Percentiles rank a stretch among this genome's conserved stretches.
These are phyloP conservation scores for Aurifilum marmelostoma DNA, from an alignment of 2,329 filamentous ascomycete genomes.

Conservation along the genomic window DNA sequence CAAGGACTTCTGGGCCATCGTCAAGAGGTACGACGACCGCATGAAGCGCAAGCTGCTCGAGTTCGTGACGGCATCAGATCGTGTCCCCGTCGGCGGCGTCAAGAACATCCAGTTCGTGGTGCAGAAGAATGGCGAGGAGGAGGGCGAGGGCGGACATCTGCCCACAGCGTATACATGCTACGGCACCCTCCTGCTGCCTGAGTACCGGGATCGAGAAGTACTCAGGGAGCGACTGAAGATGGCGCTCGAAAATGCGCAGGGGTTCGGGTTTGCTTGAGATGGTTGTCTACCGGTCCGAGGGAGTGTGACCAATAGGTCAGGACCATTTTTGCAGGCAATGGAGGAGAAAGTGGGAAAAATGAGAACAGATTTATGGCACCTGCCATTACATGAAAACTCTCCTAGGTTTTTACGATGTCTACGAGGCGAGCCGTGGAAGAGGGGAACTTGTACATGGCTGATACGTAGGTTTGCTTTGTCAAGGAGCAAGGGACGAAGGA, in stretches of 20 bases:
- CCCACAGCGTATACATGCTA: conserved; percentile 95
- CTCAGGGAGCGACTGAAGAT: conserved; percentile 76
- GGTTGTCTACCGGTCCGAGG: not conserved
- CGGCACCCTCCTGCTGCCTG: conserved; percentile 81
- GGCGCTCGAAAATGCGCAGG: conserved; percentile 84
- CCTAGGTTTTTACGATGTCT: not conserved
- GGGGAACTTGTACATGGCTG: not conserved
- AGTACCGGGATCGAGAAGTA: conserved; percentile 73
- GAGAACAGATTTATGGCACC: not conserved
- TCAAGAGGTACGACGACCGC: conserved; percentile 66
- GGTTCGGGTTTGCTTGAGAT: conserved; percentile 78
- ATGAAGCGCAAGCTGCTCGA: conserved; percentile 81
- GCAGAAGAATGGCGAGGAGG: conserved; percentile 72
- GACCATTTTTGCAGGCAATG: too few species aligned
- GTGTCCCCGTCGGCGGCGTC: conserved; percentile 85
- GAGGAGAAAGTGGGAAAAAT: too few species aligned
- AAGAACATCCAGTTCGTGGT: conserved; percentile 82
- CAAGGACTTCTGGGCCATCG: conserved; percentile 81
- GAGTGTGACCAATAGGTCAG: too few species aligned
- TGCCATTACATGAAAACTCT: not conserved
- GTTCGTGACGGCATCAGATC: conserved; percentile 92
- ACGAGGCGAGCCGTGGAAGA: not conserved
- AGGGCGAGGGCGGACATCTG: conserved; percentile 58
- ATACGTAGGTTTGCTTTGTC: not conserved
- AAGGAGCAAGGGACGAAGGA: not conserved